Evolutionary conservation across 768 basidiomycete species (phyloP), one percentile per base, ranked within the genome.

Genomic region (Boletus vermiculosoides): DNA sequence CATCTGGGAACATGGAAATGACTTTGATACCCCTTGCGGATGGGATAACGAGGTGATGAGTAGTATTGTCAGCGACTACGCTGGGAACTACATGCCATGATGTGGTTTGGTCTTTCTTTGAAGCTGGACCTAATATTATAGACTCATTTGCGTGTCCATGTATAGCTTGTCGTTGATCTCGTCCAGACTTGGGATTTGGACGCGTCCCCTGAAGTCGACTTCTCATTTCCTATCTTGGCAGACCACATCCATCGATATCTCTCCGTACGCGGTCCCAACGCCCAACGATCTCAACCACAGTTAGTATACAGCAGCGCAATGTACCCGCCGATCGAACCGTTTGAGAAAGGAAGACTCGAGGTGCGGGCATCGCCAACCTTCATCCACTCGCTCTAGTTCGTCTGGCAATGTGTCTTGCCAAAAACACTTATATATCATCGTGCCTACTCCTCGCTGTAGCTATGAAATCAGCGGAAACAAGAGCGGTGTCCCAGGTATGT

Each of bases 401-500:
- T 76, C 34, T 36, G 28, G 52, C 60, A 72, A 57, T 51, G 25
- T 28, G 28, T 28, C 28, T 28, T 28, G 28, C n/a, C n/a, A n/a
- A 28, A 28, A 28, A 28, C 28, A 28, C 28, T 28, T 28, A 28
- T 54, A 10, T 44, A 44, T 48, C n/a, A 44, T 48, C n/a, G 12
- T 12, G 30, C n/a, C 20, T 13, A 63, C 33, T 20, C 23, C 13
- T 46, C 51, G n/a, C 30, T 45, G 22, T 54, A 94, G 92, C 75
- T 94, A 90, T 66, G 91, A 93, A 71, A 64, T 93, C 49, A 84
- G 83, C 62, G 92, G 92, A 40, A 93, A 89, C 65, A 83, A 83
- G 61, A 77, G 84, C 42, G 92, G 91, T 22, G 78, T 75, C 53
- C 89, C 92, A 70, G 89, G 92, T 86, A 66, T 40, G 74, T 63